Conservation (phyloP, 331 rosid genomes). For the Dryas integrifolia region DNA sequence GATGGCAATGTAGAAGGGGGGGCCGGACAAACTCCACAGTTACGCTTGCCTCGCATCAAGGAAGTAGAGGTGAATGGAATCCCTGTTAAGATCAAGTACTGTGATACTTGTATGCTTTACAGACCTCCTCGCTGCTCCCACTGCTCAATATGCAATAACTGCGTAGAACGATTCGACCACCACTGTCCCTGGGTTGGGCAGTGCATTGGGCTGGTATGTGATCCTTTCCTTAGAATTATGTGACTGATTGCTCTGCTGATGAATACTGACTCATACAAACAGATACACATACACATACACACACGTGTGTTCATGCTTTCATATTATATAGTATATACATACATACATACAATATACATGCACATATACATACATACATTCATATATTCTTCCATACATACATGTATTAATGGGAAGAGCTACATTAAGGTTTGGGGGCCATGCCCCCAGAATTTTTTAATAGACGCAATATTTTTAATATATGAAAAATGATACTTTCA, state of each 20-base stretch:
- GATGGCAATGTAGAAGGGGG: conserved; percentile 65
- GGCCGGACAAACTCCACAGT: conserved; percentile 84
- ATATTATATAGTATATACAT: not conserved
- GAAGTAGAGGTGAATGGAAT: conserved; percentile 85
- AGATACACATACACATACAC: not conserved
- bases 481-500: not conserved
- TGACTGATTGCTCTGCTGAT: not conserved
- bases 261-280: not conserved
- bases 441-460: no score
- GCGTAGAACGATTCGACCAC: conserved; percentile 90
- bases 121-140: conserved; percentile 98
- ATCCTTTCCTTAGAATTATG: conserved; percentile 14
- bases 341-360: not conserved
- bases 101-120: conserved; percentile 97
- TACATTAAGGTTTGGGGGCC: no score
- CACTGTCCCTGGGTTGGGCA: conserved; percentile 99
- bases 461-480: not conserved
- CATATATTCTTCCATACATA: no score
- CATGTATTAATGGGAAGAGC: no score
- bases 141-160: conserved; percentile 94
- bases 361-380: no score
- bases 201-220: conserved; percentile 90
- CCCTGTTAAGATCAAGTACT: conserved; percentile 70
- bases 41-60: conserved; percentile 78
- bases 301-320: not conserved